Evolutionary conservation across 75 land plant genomes (phyloP).

Genomic region (Cryptomeria japonica): DNA sequence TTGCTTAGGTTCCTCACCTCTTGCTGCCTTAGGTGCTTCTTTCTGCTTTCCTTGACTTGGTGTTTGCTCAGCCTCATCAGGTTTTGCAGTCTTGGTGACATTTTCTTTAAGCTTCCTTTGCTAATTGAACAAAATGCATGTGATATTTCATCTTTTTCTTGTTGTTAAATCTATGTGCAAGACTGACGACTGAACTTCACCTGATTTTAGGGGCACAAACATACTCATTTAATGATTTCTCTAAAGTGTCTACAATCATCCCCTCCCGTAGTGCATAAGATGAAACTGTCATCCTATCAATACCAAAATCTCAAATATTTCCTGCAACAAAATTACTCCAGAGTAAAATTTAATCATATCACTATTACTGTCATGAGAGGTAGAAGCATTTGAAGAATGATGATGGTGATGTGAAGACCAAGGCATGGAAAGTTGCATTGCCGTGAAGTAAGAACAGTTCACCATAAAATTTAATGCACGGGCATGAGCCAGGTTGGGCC

Average conservation of each 20-base stretch:
- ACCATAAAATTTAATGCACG: too few relatives aligned
- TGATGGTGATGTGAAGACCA: too few relatives aligned
- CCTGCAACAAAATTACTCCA: constrained; percentile 58
- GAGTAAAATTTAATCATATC: too few relatives aligned
- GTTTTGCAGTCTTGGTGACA: not conserved
- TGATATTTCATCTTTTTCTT: constrained; percentile 43
- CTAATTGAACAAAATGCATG: constrained; percentile 33
- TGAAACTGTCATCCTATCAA: constrained; percentile 69
- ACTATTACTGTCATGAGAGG: too few relatives aligned
- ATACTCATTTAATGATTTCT: constrained; percentile 22
- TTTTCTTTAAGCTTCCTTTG: not conserved
- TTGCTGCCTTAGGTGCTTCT: not conserved
- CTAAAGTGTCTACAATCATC: constrained; percentile 50
- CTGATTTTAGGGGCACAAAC: constrained; percentile 41
- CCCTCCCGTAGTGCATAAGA: constrained; percentile 70
- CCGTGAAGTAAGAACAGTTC: too few relatives aligned
- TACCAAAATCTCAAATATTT: constrained; percentile 56
- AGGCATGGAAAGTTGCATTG: too few relatives aligned
- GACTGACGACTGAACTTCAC: constrained; percentile 42
- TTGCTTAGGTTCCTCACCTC: not conserved
- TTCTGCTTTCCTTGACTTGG: not conserved
- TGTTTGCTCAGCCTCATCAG: not conserved
- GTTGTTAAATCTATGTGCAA: constrained; percentile 46
- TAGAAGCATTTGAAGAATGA: too few relatives aligned
- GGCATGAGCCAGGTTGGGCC: too few relatives aligned